These are phyloP conservation scores for Colletotrichum tropicicola DNA, from an alignment of 2,329 filamentous ascomycete genomes.

Conservation along the genomic window DNA sequence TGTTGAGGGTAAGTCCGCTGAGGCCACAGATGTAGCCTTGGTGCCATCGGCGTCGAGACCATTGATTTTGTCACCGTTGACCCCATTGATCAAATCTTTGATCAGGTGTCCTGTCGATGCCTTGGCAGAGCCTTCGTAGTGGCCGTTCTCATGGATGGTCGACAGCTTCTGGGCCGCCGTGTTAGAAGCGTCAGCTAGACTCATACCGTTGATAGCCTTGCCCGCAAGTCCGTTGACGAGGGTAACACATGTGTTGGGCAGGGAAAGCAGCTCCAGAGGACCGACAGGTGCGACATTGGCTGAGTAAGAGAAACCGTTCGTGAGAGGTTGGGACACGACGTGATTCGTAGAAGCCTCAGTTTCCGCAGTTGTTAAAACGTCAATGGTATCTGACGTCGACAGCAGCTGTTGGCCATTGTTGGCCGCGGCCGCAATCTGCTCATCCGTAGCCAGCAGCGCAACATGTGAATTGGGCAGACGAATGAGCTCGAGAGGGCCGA, in stretches of 20 bases:
- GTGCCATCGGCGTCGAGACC: too few species aligned
- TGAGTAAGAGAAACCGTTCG: background rate
- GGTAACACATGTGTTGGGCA: constrained; percentile 59
- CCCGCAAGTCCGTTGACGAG: background rate
- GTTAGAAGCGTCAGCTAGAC: too few species aligned
- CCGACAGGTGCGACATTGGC: constrained; percentile 43
- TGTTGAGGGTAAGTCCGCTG: constrained; percentile 20
- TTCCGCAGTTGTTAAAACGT: background rate
- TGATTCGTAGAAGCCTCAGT: background rate
- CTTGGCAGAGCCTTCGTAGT: background rate
- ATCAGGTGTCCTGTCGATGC: constrained; percentile 1
- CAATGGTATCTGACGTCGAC: background rate
- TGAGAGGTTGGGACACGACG: background rate
- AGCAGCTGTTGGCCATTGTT: background rate
- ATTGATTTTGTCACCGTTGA: background rate
- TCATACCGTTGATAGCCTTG: background rate
- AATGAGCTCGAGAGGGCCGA: constrained; percentile 55
- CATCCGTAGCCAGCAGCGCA: background rate
- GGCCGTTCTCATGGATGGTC: constrained; percentile 14
- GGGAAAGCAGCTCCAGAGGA: constrained; percentile 55
- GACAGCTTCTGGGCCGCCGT: constrained; percentile 1
- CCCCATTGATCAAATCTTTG: constrained; percentile 30
- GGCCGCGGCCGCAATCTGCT: background rate
- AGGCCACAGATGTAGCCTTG: constrained; percentile 7
- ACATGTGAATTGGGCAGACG: constrained; percentile 62